Percentiles rank a stretch among this genome's conserved stretches.
Conservation (phyloP, 148 eudicot genomes). For the Heliamphora exappendiculata region DNA sequence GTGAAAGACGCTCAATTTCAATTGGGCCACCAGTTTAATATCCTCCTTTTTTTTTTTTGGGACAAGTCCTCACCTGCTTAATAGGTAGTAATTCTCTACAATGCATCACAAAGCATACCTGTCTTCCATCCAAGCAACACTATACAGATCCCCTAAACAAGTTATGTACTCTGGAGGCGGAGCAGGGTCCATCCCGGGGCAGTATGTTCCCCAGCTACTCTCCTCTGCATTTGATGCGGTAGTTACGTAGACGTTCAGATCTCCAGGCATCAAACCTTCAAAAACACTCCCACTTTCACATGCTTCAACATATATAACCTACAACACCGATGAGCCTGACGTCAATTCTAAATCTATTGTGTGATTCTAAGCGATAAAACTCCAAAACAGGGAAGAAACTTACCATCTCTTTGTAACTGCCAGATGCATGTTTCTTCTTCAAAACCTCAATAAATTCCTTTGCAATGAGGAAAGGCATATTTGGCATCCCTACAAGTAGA, state of each 20-base stretch:
- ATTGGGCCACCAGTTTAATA: background rate
- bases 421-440: slow-evolving; percentile 51
- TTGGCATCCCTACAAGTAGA: slow-evolving; percentile 59
- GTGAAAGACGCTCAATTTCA: background rate
- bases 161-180: slow-evolving; percentile 54
- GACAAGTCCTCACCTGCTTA: background rate
- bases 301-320: slow-evolving; percentile 77
- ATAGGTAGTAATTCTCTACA: background rate
- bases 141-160: slow-evolving; percentile 72
- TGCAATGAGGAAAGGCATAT: slow-evolving; percentile 48
- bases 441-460: slow-evolving; percentile 53
- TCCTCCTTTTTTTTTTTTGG: no score
- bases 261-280: slow-evolving; percentile 52
- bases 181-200: slow-evolving; percentile 60
- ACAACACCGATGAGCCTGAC: background rate
- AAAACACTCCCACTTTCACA: slow-evolving; percentile 80
- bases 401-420: slow-evolving; percentile 74
- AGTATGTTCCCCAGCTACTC: slow-evolving; percentile 77
- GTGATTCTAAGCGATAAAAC: background rate
- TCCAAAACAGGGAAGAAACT: background rate
- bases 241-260: slow-evolving; percentile 51
- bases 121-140: slow-evolving; percentile 92
- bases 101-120: slow-evolving; percentile 27
- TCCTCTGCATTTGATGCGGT: slow-evolving; percentile 71
- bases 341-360: background rate